Base-by-base conservation (phyloP, 2,329 filamentous ascomycete genomes). In the Curvularia spicifera region DNA sequence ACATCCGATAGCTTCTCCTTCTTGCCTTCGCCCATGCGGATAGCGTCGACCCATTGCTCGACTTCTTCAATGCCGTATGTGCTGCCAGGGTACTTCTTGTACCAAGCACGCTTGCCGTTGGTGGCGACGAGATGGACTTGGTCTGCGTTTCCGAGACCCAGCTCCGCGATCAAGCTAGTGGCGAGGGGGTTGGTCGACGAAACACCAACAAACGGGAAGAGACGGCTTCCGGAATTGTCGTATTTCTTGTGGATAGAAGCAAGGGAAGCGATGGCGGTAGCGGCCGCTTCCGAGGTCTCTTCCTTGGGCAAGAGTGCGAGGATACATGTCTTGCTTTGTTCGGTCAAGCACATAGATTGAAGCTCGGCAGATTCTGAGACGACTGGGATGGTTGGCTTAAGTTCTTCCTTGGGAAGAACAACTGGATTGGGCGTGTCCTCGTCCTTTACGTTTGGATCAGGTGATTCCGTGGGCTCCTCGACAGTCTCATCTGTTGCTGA, bases 21-120 rank as follows among this genome's bases (percentile, higher is more conserved):
- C 58, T 84, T 80, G 2, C 91, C 90, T 73, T 98, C 94, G 51
- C 93, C 91, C 82, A 99, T 84, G 37, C 92, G 88, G 61, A 98
- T 92, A n/a, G 86, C 84, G 71, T 99, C 95, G 58, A 99, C 86
- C 92, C 94, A 99, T 61, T 81, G 80, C 79, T 97, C 91, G 29
- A 99, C 80, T 26, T 83, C 85, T 53, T 84, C 81, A 24, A 82
- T 72, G 53, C 84, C 85, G 44, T 87, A 87, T 15, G 78, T 75
- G 8, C 78, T 76, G 6, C 84, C 86, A 47, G 85, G 79, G 75
- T 91, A 95, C 57, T 84, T 85, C 69, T 90, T 89, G 86, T 89
- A 96, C 95, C 95, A 99, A 42, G 85, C 84, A 53, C 93, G 87
- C 70, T 93, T 92, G 31, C 86, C 90, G 76, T 97, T 97, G 58